These are phyloP conservation scores for Aspergillus sp. DNA, from an alignment of 2,329 filamentous ascomycete species.

Conservation along the genomic window DNA sequence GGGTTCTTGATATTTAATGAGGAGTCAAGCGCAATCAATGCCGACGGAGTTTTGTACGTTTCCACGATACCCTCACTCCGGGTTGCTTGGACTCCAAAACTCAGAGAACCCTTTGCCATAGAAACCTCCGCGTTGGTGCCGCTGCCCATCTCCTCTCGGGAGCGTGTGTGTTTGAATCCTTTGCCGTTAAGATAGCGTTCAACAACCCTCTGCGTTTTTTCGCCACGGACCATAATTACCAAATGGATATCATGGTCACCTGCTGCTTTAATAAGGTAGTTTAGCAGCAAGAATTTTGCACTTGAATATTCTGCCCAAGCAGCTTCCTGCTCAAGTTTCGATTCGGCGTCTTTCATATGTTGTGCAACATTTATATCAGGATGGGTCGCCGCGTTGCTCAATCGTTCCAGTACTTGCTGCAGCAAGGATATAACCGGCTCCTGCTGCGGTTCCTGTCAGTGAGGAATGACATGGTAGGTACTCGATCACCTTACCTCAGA, in stretches of 20 bases:
- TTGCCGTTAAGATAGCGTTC: constrained; percentile 45
- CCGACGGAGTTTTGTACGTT: constrained; percentile 34
- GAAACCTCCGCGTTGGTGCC: constrained; percentile 35
- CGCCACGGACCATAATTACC: constrained; percentile 38
- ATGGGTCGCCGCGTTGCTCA: constrained; percentile 46
- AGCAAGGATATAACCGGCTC: constrained; percentile 31
- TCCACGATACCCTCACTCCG: constrained; percentile 30
- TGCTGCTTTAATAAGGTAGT: constrained; percentile 41
- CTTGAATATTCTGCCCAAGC: constrained; percentile 49
- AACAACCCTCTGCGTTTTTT: constrained; percentile 38
- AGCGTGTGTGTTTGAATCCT: constrained; percentile 33
- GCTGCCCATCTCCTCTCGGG: constrained; percentile 32
- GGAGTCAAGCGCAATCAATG: constrained; percentile 47
- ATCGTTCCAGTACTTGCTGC: constrained; percentile 32
- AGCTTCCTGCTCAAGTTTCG: constrained; percentile 39
- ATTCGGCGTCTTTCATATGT: constrained; percentile 34
- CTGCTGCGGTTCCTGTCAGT: constrained; percentile 24
- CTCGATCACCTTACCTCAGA: constrained; percentile 26
- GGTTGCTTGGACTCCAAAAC: constrained; percentile 36
- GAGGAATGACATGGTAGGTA: background rate
- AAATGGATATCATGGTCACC: constrained; percentile 38
- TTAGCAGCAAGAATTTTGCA: constrained; percentile 46
- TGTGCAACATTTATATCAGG: constrained; percentile 45
- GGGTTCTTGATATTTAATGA: constrained; percentile 42
- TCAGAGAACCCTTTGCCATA: constrained; percentile 35